Evolutionary conservation across 208 protist genomes (phyloP).

Genomic region (Wallacemonas collosoma): DNA sequence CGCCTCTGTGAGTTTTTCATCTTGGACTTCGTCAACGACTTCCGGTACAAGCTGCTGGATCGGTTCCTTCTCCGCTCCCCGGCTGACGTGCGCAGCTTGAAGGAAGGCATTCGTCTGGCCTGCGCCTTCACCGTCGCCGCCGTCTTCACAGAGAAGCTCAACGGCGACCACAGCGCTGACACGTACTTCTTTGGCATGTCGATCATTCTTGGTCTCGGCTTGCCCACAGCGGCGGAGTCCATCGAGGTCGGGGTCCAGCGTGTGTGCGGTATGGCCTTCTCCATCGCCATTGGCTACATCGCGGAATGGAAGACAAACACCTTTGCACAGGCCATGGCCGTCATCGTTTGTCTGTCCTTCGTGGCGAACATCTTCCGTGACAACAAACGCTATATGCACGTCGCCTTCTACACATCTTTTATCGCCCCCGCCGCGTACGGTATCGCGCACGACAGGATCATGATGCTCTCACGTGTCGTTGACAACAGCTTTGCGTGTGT

Average conservation of each 20-base stretch:
- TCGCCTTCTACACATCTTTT: slow-evolving; percentile 48
- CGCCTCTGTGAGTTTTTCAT: slow-evolving; percentile 50
- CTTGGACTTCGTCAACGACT: slow-evolving; percentile 46
- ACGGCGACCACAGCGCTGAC: slow-evolving; percentile 30
- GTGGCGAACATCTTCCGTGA: slow-evolving; percentile 34
- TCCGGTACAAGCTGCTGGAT: slow-evolving; percentile 37
- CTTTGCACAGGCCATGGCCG: slow-evolving; percentile 34
- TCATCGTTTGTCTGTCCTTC: slow-evolving; percentile 37
- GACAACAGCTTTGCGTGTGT: slow-evolving; percentile 53
- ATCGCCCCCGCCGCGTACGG: slow-evolving; percentile 44
- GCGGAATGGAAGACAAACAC: slow-evolving; percentile 36
- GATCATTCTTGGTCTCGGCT: slow-evolving; percentile 58
- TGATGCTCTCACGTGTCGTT: slow-evolving; percentile 46
- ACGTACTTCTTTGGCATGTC: slow-evolving; percentile 67
- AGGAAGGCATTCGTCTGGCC: slow-evolving; percentile 58
- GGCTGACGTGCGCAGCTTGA: slow-evolving; percentile 34
- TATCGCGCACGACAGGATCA: slow-evolving; percentile 29
- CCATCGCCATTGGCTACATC: slow-evolving; percentile 46
- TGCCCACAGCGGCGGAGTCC: slow-evolving; percentile 53
- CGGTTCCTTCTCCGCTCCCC: slow-evolving; percentile 53
- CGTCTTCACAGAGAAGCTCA: slow-evolving; percentile 44
- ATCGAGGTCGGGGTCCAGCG: slow-evolving; percentile 58
- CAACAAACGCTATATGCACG: slow-evolving; percentile 48
- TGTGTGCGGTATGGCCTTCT: slow-evolving; percentile 48
- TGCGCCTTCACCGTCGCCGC: slow-evolving; percentile 48